Conservation (phyloP, 352 stramenopile genomes). For the Pythium aristosporum region DNA sequence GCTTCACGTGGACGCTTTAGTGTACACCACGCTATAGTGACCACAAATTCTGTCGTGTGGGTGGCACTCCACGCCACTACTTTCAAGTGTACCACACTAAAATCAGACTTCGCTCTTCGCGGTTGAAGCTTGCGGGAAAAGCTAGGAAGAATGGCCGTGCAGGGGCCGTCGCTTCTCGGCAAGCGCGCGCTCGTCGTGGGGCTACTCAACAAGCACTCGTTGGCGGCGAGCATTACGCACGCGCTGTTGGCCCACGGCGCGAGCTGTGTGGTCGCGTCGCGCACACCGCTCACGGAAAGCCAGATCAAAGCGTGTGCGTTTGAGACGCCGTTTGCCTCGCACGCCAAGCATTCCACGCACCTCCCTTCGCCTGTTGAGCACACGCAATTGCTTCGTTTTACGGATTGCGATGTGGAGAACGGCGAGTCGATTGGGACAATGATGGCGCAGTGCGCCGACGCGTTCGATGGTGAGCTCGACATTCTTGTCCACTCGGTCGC, state of each 20-base stretch:
- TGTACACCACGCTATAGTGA: background rate
- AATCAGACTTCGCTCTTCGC: conserved; percentile 14
- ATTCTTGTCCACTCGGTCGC: conserved; percentile 91
- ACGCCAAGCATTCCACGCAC: background rate
- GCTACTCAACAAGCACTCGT: conserved; percentile 89
- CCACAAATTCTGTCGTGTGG: no score
- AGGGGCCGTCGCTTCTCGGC: conserved; percentile 38
- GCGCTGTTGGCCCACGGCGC: conserved; percentile 63
- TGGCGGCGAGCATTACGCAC: conserved; percentile 74
- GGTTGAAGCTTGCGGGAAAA: conserved; percentile 32
- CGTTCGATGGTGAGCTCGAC: conserved; percentile 69
- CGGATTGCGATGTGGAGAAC: conserved; percentile 74
- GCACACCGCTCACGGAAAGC: conserved; percentile 38
- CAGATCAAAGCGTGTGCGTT: conserved; percentile 59
- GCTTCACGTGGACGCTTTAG: no score
- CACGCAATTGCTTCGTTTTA: conserved; percentile 37
- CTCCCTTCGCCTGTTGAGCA: no score
- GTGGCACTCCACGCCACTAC: no score
- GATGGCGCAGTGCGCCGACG: conserved; percentile 37
- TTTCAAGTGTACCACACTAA: conserved; percentile 1
- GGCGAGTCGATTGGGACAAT: conserved; percentile 55
- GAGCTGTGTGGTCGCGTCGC: conserved; percentile 79
- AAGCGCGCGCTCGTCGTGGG: conserved; percentile 86
- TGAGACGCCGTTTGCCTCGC: conserved; percentile 21
- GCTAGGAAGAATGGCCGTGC: background rate